Conservation (phyloP, 495 filamentous ascomycete species). For the Xylaria sp. region DNA sequence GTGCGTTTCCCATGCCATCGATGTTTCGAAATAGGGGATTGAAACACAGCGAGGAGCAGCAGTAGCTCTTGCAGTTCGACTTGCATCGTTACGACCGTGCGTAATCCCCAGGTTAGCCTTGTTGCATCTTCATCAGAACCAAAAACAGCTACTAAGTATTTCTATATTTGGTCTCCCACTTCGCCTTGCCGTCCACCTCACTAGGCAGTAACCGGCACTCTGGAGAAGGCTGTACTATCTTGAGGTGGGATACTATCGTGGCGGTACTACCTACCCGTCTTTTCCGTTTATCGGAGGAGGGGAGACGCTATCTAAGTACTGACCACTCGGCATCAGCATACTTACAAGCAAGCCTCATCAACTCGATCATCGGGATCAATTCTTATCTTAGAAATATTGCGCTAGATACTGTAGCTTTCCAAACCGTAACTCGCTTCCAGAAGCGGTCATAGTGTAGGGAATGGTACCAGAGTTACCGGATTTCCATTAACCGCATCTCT, state of each 20-base stretch:
- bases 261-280: slow-evolving; percentile 16
- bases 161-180: slow-evolving; percentile 25
- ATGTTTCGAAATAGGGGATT: slow-evolving; percentile 19
- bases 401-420: neutral
- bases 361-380: neutral
- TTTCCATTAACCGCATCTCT: neutral
- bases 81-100: neutral
- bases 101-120: neutral
- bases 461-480: neutral
- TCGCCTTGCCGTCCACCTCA: slow-evolving; percentile 18
- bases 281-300: slow-evolving; percentile 24
- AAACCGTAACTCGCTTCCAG: neutral
- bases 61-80: neutral
- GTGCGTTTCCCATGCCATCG: neutral
- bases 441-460: neutral
- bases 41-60: neutral
- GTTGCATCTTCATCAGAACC: neutral
- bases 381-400: neutral
- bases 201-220: neutral
- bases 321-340: neutral
- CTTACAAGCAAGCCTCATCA: neutral
- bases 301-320: slow-evolving; percentile 4
- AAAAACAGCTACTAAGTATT: neutral
- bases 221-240: slow-evolving; percentile 23
- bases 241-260: slow-evolving; percentile 17